Conservation (phyloP, 208 protist species). For the Trypanosoma avium region DNA sequence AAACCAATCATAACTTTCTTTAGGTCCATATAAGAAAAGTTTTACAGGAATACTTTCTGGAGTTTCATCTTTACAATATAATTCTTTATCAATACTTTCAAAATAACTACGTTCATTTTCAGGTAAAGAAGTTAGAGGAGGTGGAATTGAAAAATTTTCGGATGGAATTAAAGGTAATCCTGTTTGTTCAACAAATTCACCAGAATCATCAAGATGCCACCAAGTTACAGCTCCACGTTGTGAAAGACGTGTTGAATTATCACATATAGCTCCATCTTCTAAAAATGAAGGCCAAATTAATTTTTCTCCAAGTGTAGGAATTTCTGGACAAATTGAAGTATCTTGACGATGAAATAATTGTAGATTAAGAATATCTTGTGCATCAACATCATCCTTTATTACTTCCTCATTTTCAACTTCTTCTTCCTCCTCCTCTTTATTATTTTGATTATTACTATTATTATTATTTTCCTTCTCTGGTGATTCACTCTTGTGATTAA, state of each 20-base stretch:
- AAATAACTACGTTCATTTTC: conserved; percentile 19
- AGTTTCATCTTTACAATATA: conserved; percentile 26
- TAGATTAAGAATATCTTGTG: conserved; percentile 57
- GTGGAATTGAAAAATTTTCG: neutral
- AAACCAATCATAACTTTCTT: conserved; percentile 90
- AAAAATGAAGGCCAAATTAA: conserved; percentile 81
- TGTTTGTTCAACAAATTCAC: conserved; percentile 85
- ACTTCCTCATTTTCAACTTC: conserved; percentile 26
- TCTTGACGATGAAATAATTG: conserved; percentile 88
- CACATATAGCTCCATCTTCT: conserved; percentile 73
- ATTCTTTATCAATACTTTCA: conserved; percentile 24
- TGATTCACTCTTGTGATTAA: conserved; percentile 55
- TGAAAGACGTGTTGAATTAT: conserved; percentile 80
- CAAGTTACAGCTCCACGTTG: conserved; percentile 73
- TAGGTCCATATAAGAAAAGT: conserved; percentile 74
- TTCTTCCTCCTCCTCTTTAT: neutral
- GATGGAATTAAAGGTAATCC: conserved; percentile 48
- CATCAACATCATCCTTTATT: conserved; percentile 13
- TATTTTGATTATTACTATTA: neutral
- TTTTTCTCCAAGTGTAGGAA: conserved; percentile 58
- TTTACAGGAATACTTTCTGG: conserved; percentile 43
- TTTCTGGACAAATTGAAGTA: conserved; percentile 34
- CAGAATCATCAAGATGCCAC: conserved; percentile 92
- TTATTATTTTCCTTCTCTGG: too few relatives aligned
- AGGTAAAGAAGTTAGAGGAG: conserved; percentile 12